Evolutionary conservation across 1,284 basidiomycete species (phyloP).

Genomic region (Ganoderma lingzhi): DNA sequence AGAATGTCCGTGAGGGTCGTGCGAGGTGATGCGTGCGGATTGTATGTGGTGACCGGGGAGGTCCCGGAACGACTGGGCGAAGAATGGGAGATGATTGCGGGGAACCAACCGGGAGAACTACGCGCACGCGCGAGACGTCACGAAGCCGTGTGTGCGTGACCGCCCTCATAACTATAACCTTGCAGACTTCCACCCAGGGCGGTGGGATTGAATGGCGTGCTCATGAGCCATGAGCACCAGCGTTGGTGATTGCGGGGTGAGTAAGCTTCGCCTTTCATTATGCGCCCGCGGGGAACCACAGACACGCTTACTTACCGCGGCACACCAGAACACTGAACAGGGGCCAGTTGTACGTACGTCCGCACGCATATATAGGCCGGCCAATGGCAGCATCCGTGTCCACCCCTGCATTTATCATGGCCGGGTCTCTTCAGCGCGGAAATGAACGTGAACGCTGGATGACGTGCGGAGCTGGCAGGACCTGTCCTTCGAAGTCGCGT

Average conservation of each 20-base stretch:
- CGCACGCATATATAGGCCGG: background rate
- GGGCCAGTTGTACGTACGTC: background rate
- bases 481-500: background rate
- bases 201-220: background rate
- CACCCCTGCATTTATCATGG: background rate
- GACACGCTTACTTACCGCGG: background rate
- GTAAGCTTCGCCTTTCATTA: background rate
- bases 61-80: background rate
- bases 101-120: background rate
- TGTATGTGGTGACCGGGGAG: background rate
- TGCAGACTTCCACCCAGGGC: background rate
- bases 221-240: background rate
- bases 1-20: background rate
- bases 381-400: background rate
- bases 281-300: background rate
- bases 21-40: background rate
- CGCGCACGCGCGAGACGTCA: background rate
- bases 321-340: background rate
- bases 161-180: background rate
- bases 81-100: background rate
- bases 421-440: background rate
- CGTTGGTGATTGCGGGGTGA: background rate
- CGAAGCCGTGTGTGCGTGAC: constrained; percentile 2
- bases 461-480: background rate
- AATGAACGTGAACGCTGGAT: constrained; percentile 5